Percentiles rank a stretch among this genome's conserved stretches.
phyloP scores from a whole-genome alignment of 768 basidiomycete species.

The Kwoniella dejecticola region DNA sequence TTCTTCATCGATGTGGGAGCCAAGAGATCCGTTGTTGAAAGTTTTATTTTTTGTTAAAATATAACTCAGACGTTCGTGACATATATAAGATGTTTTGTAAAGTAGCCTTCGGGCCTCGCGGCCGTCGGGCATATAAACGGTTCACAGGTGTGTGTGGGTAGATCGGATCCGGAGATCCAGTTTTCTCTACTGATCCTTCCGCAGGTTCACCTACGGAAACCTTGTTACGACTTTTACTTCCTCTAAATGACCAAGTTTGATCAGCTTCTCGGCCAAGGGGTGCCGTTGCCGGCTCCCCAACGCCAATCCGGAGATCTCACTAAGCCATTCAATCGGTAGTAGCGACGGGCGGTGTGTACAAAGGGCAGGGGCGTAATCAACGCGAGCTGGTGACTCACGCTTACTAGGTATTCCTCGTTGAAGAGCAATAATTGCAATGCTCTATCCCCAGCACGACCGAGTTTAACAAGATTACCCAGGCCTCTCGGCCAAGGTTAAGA shows the following conservation, averaged over 20 bases:
- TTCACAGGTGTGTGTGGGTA: conserved; percentile 56
- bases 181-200: conserved; percentile 67
- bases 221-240: conserved; percentile 74
- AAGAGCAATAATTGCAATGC: conserved; percentile 90
- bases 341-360: conserved; percentile 88
- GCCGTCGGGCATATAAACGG: conserved; percentile 6
- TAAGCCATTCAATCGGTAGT: conserved; percentile 90
- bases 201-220: conserved; percentile 81
- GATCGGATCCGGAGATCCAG: conserved; percentile 61
- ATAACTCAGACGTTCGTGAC: conserved; percentile 25
- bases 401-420: conserved; percentile 87
- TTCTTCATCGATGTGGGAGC: conserved; percentile 79
- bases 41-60: conserved; percentile 56
- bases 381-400: conserved; percentile 83
- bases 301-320: conserved; percentile 81
- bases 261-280: conserved; percentile 63
- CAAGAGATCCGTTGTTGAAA: conserved; percentile 72
- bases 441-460: conserved; percentile 81
- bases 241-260: conserved; percentile 81
- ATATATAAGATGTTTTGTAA: conserved; percentile 12
- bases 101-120: conserved; percentile 1
- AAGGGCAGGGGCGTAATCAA: conserved; percentile 89
- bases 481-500: conserved; percentile 73
- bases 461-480: conserved; percentile 76
- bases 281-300: conserved; percentile 64